Evolutionary conservation across 305 asterid genomes (phyloP), one percentile per base, ranked within the genome.

Genomic region (Nicotiana rustica): DNA sequence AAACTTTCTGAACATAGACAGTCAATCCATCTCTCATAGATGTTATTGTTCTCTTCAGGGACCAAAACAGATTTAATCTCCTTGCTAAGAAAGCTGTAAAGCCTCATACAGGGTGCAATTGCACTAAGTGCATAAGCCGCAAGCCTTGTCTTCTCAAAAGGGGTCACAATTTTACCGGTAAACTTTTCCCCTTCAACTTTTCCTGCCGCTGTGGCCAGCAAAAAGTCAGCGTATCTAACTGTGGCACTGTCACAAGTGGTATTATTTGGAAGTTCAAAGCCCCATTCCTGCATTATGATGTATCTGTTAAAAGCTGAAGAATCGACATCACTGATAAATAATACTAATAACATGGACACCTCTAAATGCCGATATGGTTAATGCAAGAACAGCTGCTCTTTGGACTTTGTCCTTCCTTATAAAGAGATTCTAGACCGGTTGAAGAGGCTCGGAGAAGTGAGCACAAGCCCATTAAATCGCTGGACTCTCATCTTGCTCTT

Each of bases 41-140:
- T 60, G 84, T 91, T 86, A 21, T 73, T 82, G 71, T 77, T 88
- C 64, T 91, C 94, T 5, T 90, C 86, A 4, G 90, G 88, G 76
- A 81, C 86, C 7, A 88, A 81, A 75, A 89, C 87, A 84, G 90
- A 85, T 57, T 81, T 90, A 57, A 91, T 89, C 83, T 89, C 93
- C 84, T 82, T 86, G 59, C 92, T 88, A 8, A 92, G 83, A 77
- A 82, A 92, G 87, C 85, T 86, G 83, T 84, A 92, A 83, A 92
- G 91, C 88, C 93, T 91, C 96, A 92, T 92, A 91, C 96, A 92
- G 1, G 96, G 96, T 60, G 96, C 86, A 77, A 92, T 90, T 29
- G 89, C 93, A 10, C 94, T 89, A 7, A 92, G 89, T 4, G 96
- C 89, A 84, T 91, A 92, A 19, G 94, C 92, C 65, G 94, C 96